Evolutionary conservation across 371 early-diverging fungal species (phyloP).

Genomic region (Mucor lusitanicus): DNA sequence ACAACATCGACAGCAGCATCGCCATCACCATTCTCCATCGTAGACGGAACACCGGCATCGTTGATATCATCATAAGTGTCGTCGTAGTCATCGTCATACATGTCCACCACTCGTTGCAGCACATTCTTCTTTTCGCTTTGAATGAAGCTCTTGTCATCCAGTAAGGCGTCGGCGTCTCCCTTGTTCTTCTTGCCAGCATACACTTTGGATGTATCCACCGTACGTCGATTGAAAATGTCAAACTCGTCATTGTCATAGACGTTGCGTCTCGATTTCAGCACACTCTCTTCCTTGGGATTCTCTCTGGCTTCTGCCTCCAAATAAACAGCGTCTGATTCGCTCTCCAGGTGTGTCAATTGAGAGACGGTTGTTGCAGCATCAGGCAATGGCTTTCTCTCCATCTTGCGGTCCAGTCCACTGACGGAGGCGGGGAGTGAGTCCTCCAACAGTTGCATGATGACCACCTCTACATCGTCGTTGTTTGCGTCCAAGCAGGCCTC

Average conservation of each 20-base stretch:
- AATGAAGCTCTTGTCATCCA: conserved; percentile 65
- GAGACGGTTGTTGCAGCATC: neutral
- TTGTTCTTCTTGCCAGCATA: conserved; percentile 69
- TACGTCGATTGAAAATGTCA: conserved; percentile 72
- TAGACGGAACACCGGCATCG: conserved; percentile 59
- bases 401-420: conserved; percentile 63
- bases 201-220: conserved; percentile 66
- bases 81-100: conserved; percentile 89
- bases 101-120: conserved; percentile 59
- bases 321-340: neutral
- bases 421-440: conserved; percentile 68
- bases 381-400: conserved; percentile 42
- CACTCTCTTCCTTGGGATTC: neutral
- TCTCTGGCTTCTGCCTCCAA: neutral
- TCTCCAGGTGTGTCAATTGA: conserved; percentile 5
- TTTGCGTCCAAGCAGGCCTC: conserved; percentile 77
- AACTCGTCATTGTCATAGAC: conserved; percentile 93
- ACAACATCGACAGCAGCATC: conserved; percentile 37
- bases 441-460: conserved; percentile 79
- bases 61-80: conserved; percentile 87
- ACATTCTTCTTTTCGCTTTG: conserved; percentile 59
- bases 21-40: conserved; percentile 57
- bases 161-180: conserved; percentile 36
- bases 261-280: conserved; percentile 71
- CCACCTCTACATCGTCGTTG: conserved; percentile 65